phyloP scores from a whole-genome alignment of 139 green algal genomes.

The Chlorella sp. region DNA sequence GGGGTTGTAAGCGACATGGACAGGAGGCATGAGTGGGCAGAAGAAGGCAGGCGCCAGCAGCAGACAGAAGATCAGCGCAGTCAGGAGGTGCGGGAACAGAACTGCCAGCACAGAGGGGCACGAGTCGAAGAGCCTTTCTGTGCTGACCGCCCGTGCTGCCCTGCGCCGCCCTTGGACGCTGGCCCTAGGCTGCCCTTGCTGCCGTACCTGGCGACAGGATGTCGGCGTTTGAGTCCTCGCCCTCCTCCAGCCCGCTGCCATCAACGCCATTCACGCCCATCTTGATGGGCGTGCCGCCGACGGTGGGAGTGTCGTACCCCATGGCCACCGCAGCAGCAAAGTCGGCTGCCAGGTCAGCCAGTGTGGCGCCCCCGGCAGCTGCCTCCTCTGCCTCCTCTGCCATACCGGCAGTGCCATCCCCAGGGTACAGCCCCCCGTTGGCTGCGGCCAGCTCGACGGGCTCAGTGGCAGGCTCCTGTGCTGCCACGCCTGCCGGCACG shows the following conservation, averaged over 20 bases:
- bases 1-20: not conserved
- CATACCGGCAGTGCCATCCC: not conserved
- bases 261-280: not conserved
- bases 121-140: not conserved
- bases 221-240: constrained; percentile 5
- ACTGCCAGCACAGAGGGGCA: not conserved
- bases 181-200: not conserved
- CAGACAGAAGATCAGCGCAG: not conserved
- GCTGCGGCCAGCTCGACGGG: not conserved
- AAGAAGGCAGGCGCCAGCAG: not conserved
- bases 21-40: not conserved
- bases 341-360: not conserved
- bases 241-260: not conserved
- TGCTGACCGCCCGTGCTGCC: not conserved
- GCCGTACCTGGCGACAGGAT: constrained; percentile 10
- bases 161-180: not conserved
- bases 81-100: not conserved
- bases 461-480: not conserved
- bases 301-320: not conserved
- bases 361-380: not conserved
- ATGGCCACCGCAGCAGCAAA: not conserved
- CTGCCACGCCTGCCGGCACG: not conserved
- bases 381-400: not conserved
- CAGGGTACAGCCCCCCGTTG: not conserved
- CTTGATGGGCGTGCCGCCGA: constrained; percentile 1